Conservation (phyloP, 2,329 filamentous ascomycete genomes). For the Scedosporium dehoogii region DNA sequence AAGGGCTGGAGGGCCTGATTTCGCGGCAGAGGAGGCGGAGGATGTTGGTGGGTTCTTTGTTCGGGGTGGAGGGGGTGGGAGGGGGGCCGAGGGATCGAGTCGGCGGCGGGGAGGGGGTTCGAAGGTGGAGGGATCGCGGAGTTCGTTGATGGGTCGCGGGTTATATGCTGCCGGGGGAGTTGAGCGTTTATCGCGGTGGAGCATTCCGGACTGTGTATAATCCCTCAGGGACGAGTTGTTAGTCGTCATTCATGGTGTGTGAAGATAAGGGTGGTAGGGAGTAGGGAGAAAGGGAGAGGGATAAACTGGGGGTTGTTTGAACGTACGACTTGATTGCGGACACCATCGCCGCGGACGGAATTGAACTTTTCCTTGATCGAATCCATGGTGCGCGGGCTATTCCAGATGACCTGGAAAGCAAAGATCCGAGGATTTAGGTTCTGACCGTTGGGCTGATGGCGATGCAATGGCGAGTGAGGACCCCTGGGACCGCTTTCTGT, state of each 20-base stretch:
- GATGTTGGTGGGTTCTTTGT: slow-evolving; percentile 48
- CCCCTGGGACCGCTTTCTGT: not conserved
- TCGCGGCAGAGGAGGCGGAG: slow-evolving; percentile 41
- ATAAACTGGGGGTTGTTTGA: not conserved
- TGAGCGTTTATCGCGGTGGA: slow-evolving; percentile 11
- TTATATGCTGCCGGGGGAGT: slow-evolving; percentile 21
- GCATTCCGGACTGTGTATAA: not conserved
- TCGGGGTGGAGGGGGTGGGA: slow-evolving; percentile 52
- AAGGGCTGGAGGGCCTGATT: slow-evolving; percentile 20
- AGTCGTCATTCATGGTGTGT: not conserved
- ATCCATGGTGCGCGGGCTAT: not conserved
- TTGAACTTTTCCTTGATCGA: slow-evolving; percentile 5
- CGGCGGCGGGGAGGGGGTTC: slow-evolving; percentile 56
- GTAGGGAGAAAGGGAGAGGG: not conserved
- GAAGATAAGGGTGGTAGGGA: not conserved
- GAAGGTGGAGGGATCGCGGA: slow-evolving; percentile 70
- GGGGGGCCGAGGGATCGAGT: slow-evolving; percentile 36
- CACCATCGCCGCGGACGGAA: not conserved
- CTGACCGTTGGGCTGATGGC: not conserved
- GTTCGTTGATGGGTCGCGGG: slow-evolving; percentile 52
- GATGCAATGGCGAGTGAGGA: not conserved
- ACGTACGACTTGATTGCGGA: slow-evolving; percentile 2
- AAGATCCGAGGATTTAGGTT: not conserved
- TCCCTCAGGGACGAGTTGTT: too few species aligned
- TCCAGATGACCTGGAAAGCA: not conserved